These are phyloP conservation scores for Atkinsonella hypoxylon DNA, from an alignment of 2,329 filamentous ascomycete genomes.

Conservation along the genomic window DNA sequence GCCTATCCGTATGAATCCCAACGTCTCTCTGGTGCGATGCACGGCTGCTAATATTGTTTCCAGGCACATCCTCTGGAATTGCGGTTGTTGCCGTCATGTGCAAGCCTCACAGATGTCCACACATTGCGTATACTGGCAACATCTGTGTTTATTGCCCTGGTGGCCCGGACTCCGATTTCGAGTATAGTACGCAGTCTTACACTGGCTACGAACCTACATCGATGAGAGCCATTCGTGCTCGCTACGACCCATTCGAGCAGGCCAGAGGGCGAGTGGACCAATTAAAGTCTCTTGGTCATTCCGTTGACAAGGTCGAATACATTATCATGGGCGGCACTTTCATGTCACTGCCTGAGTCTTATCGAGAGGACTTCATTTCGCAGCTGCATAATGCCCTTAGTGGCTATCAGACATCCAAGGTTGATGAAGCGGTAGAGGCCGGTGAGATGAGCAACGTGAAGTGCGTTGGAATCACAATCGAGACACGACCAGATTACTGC, in stretches of 20 bases:
- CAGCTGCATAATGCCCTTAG: constrained; percentile 95
- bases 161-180: constrained; percentile 94
- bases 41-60: constrained; percentile 6
- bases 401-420: constrained; percentile 85
- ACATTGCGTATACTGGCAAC: constrained; percentile 97
- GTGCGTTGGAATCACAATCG: constrained; percentile 96
- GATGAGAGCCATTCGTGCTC: constrained; percentile 92
- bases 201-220: constrained; percentile 97
- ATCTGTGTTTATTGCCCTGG: constrained; percentile 98
- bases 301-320: constrained; percentile 98
- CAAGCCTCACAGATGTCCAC: constrained; percentile 93
- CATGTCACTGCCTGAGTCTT: constrained; percentile 86
- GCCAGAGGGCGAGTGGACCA: constrained; percentile 92
- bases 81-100: constrained; percentile 99
- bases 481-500: constrained; percentile 94
- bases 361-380: constrained; percentile 86
- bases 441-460: constrained; percentile 96
- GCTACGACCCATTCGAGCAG: constrained; percentile 97
- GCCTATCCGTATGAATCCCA: constrained; percentile 59
- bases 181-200: constrained; percentile 98
- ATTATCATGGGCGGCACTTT: constrained; percentile 99
- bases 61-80: constrained; percentile 88
- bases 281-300: constrained; percentile 89
- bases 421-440: constrained; percentile 88
- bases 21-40: no score